Conservation (phyloP, 768 basidiomycete species). For the Kwoniella europaea region DNA sequence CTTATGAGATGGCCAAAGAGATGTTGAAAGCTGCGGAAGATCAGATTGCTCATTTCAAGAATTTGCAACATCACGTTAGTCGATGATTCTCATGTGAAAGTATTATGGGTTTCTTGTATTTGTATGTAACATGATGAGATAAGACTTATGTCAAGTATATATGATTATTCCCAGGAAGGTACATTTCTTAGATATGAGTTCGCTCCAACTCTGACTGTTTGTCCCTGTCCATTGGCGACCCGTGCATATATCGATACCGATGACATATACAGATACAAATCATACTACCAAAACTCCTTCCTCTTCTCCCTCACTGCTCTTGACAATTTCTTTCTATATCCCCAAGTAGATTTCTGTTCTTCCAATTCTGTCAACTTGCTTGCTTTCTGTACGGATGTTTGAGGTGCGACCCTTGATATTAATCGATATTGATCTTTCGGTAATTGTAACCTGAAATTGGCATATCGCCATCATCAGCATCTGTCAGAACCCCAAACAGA, state of each 20-base stretch:
- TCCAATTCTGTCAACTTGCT: constrained; percentile 26
- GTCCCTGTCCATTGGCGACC: no score
- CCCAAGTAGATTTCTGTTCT: constrained; percentile 43
- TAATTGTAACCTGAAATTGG: constrained; percentile 27
- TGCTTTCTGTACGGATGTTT: constrained; percentile 31
- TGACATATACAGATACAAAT: neutral
- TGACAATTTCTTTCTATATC: constrained; percentile 50
- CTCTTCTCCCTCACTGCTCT: constrained; percentile 46
- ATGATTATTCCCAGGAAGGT: no score
- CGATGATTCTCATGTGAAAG: no score
- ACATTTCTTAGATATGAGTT: no score
- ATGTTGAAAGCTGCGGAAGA: constrained; percentile 63
- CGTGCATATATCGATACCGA: no score
- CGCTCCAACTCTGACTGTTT: no score
- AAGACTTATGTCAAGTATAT: no score
- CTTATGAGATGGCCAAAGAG: constrained; percentile 89
- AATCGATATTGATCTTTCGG: constrained; percentile 30
- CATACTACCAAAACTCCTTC: constrained; percentile 53
- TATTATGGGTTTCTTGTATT: no score
- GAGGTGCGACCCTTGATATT: constrained; percentile 47
- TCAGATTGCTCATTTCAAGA: constrained; percentile 49
- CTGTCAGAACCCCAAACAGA: neutral
- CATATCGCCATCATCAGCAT: neutral
- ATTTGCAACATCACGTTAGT: constrained; percentile 48
- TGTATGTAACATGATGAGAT: neutral